Evolutionary conservation across 2,329 filamentous ascomycete species (phyloP).

Genomic region (Colletotrichum plurivorum): DNA sequence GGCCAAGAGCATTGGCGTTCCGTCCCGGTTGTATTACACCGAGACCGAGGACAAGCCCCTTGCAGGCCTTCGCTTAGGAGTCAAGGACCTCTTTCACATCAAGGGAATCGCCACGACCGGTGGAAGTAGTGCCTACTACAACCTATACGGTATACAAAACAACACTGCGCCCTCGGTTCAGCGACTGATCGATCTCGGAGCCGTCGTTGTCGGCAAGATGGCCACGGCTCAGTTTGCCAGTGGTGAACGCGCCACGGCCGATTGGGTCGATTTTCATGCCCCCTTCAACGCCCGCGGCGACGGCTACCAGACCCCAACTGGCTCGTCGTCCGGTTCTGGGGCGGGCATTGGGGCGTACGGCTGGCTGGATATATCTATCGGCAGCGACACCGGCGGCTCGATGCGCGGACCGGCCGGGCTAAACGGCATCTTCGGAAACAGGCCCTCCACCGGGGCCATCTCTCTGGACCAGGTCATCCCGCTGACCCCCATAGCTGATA

Average conservation of each 20-base stretch:
- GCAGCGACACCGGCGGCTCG: slow-evolving; percentile 41
- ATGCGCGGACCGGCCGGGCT: slow-evolving; percentile 52
- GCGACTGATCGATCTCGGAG: slow-evolving; percentile 69
- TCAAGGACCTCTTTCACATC: slow-evolving; percentile 73
- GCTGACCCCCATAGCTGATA: slow-evolving; percentile 47
- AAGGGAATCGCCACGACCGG: slow-evolving; percentile 64
- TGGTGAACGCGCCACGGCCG: slow-evolving; percentile 58
- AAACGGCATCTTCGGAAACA: slow-evolving; percentile 60
- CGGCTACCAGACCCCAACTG: slow-evolving; percentile 43
- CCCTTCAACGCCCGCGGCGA: slow-evolving; percentile 50
- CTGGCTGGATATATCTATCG: slow-evolving; percentile 45
- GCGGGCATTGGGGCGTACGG: slow-evolving; percentile 43
- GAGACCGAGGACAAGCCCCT: slow-evolving; percentile 57
- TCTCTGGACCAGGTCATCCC: slow-evolving; percentile 57
- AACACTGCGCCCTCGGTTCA: slow-evolving; percentile 65
- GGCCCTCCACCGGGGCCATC: slow-evolving; percentile 57
- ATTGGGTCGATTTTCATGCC: slow-evolving; percentile 51
- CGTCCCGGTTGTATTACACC: slow-evolving; percentile 65
- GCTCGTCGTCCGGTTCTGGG: slow-evolving; percentile 43
- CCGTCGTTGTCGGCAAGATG: slow-evolving; percentile 61
- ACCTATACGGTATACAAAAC: slow-evolving; percentile 62
- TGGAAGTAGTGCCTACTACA: slow-evolving; percentile 69
- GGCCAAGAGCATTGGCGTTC: slow-evolving; percentile 51
- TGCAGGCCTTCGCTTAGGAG: slow-evolving; percentile 64
- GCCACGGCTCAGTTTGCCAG: slow-evolving; percentile 60